Base-by-base conservation (phyloP, 805 yeast genomes). In the Myxozyma neotropica region DNA sequence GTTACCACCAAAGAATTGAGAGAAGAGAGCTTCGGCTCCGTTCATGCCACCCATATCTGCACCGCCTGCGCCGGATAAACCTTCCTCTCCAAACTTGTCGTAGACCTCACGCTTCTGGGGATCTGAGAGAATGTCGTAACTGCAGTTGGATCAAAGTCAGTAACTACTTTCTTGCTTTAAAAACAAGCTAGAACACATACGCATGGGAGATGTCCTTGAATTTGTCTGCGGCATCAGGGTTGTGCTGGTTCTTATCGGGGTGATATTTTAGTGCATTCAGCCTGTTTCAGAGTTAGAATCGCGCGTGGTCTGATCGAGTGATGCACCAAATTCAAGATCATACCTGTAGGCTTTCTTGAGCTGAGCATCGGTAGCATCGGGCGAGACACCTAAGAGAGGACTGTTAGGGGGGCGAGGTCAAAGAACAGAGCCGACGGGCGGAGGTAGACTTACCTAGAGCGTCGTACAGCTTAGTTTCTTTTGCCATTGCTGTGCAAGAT, bases 41-140 rank as follows among this genome's bases (percentile, higher is more conserved):
- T 83, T 81, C 64, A 83, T 86, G 64, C 86, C 87, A 57, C 86
- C 88, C 59, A 83, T 86, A 59, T 78, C 80, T 46, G 85, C 85
- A 61, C 84, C 83, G 56, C 89, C 93, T 62, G 83, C 89, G 66
- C 92, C 94, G 58, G 79, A 79, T 68, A 94, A 80, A 57, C 99
- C 99, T 70, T 91, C 97, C 73, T 86, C 87, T 75, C 99, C 99
- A 72, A 83, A 90, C 66, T 83, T 84, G 76, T 94, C 98, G 73
- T 93, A 93, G 2, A 87, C 69, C 38, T 86, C 89, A 79, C 98
- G 88, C 80, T 92, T 94, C 72, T 92, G 88, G 17, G 86, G 78
- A 72, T 92, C 97, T 12, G 89, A 82, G 65, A 93, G 80, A n/a
- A 90, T 79, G 75, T 93, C 98, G 74, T 93, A 65, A 4, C 64